Percentiles rank a stretch among this genome's conserved stretches.
Evolutionary conservation across 345 rosid genomes (phyloP).

Genomic region (Murraya koenigii): DNA sequence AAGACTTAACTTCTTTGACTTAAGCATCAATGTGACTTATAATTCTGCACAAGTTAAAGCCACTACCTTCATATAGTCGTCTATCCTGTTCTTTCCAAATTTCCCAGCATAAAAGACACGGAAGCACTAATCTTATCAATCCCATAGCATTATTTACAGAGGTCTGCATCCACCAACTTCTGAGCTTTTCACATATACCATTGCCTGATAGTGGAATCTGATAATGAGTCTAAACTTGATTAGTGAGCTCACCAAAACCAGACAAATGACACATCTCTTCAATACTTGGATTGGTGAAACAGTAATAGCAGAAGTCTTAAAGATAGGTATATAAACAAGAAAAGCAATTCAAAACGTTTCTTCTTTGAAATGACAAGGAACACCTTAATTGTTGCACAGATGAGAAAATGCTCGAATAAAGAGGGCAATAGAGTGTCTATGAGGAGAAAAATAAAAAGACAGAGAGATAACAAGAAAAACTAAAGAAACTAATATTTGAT

Average conservation of each 20-base stretch:
- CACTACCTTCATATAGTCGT: slow-evolving; percentile 29
- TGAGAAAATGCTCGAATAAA: neutral
- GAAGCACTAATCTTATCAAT: slow-evolving; percentile 34
- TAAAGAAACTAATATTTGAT: neutral
- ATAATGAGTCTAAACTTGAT: slow-evolving; percentile 30
- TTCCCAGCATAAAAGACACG: slow-evolving; percentile 34
- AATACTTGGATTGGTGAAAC: slow-evolving; percentile 1
- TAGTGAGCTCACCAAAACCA: slow-evolving; percentile 20
- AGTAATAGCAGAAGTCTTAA: neutral
- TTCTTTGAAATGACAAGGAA: neutral
- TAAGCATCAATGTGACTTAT: slow-evolving; percentile 10
- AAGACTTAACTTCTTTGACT: neutral
- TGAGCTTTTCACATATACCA: slow-evolving; percentile 27
- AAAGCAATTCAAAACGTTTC: neutral
- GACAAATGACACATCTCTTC: slow-evolving; percentile 1
- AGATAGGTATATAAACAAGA: neutral
- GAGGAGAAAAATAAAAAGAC: neutral
- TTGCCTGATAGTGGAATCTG: slow-evolving; percentile 37
- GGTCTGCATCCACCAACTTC: slow-evolving; percentile 27
- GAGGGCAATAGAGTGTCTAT: neutral
- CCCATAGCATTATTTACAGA: slow-evolving; percentile 23
- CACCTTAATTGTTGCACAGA: neutral
- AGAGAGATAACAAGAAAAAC: neutral
- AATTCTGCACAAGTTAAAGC: slow-evolving; percentile 12
- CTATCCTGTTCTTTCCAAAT: slow-evolving; percentile 31